Conservation (phyloP, 225 moss, liverwort and hornwort species). For the Pseudoscleropodium purum region DNA sequence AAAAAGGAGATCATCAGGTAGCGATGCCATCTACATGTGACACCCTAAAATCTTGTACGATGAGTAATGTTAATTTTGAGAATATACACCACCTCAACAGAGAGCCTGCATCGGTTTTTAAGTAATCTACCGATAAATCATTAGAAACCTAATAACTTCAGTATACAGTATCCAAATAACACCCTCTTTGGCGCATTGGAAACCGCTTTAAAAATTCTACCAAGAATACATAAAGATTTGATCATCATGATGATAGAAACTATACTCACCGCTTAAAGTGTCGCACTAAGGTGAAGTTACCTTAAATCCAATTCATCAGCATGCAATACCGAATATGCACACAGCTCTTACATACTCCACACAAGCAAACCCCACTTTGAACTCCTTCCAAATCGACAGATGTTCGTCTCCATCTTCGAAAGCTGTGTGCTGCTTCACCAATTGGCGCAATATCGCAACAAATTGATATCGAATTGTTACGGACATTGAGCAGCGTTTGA, state of each 20-base stretch:
- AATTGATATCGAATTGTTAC: neutral
- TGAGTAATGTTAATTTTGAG: neutral
- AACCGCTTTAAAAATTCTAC: neutral
- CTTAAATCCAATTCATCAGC: neutral
- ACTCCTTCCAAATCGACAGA: neutral
- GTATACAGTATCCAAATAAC: neutral
- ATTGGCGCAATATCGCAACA: neutral
- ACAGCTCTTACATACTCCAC: neutral
- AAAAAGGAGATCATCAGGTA: neutral
- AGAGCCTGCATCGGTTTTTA: neutral
- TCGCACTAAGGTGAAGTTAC: neutral
- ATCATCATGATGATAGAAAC: neutral
- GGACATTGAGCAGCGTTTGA: neutral
- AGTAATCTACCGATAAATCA: neutral
- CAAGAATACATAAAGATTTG: neutral
- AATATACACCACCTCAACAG: neutral
- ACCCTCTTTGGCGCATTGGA: neutral
- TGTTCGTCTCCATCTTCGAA: neutral
- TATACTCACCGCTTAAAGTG: neutral
- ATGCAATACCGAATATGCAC: neutral
- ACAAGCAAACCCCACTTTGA: neutral
- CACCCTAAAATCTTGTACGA: neutral
- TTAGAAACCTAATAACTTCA: neutral
- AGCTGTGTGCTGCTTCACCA: neutral
- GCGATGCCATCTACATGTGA: neutral